These are phyloP conservation scores for Stephania yunnanensis DNA, from an alignment of 164 flowering plant genomes.

Conservation along the genomic window DNA sequence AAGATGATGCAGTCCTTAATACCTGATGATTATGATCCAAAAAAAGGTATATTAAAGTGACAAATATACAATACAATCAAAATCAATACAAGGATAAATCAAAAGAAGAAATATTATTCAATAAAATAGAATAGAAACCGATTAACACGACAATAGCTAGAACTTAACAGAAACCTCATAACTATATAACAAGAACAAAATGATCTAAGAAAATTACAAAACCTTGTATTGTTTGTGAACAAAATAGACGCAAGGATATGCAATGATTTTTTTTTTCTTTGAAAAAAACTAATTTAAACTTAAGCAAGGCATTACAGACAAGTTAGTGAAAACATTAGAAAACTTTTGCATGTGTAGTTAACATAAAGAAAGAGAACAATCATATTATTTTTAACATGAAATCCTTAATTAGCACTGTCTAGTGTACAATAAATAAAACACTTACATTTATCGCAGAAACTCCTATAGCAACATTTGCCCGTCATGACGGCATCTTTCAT, in stretches of 20 bases:
- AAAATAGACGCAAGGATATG: background rate
- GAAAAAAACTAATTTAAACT: background rate
- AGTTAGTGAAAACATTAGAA: background rate
- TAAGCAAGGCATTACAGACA: background rate
- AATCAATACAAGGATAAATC: background rate
- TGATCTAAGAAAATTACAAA: background rate
- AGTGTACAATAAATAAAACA: background rate
- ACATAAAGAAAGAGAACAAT: background rate
- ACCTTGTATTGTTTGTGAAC: background rate
- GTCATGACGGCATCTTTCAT: slow-evolving; percentile 98
- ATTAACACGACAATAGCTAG: background rate
- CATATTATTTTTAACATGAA: too few species aligned
- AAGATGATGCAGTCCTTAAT: slow-evolving; percentile 77
- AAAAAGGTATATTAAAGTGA: background rate
- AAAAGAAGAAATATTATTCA: background rate
- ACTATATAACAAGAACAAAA: background rate
- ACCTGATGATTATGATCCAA: slow-evolving; percentile 39
- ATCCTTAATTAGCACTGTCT: too few species aligned
- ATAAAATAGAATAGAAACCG: background rate
- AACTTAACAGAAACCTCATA: background rate
- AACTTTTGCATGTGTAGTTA: background rate
- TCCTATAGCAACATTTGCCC: slow-evolving; percentile 92
- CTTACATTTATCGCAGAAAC: slow-evolving; percentile 96
- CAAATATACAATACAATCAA: background rate
- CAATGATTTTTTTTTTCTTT: too few species aligned